Base-by-base conservation (phyloP, 1,284 basidiomycete species). In the Ceratobasidium theobromae region DNA sequence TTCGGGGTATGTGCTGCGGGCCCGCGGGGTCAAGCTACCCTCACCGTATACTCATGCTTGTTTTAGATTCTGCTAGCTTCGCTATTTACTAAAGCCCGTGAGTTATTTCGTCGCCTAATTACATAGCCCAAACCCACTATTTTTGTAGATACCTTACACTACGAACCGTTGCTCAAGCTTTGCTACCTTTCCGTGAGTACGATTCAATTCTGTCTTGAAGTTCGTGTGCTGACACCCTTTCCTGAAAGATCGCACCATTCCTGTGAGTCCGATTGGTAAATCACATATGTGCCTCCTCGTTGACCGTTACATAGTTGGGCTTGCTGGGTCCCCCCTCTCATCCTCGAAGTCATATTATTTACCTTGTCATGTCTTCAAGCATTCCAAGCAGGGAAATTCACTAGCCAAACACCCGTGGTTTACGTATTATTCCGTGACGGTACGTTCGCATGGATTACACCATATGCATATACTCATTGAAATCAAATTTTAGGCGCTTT, bases 361-460 rank as follows among this genome's bases (percentile, higher is more conserved):
- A 32, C 12, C 0, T 18, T 68, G 32, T 51, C 58, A 18, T 53
- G 65, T 27, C 25, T 53, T 11, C 65, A 68, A 41, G 65, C 65
- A 14, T 21, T 53, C n/a, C 54, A 43, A 6, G 48, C 65, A 41
- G 40, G 54, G 12, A 30, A 30, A 57, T 40, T 35, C 30, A 35
- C 49, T 35, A 12, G 40, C 3, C 28, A 38, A 25, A 53, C 57
- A 8, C 54, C 65, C 8, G 33, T 68, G 35, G 30, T 65, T 16
- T 32, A 33, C 23, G 27, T 68, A 11, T 43, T 68, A 12, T 60
- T 52, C 32, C 64, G 67, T 40, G 67, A 68, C 66, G 67, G 67
- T 68, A 54, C 25, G 67, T 58, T 4, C 25, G 0, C 43, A 16
- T 30, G 4, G 35, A n/a, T 21, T n/a, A 6, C n/a, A 16, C 1